A percentile compares a stretch with the other conserved stretches of the same genome.
Evolutionary conservation across 2,329 filamentous ascomycete genomes (phyloP).

Genomic region (Ophiostoma montium): DNA sequence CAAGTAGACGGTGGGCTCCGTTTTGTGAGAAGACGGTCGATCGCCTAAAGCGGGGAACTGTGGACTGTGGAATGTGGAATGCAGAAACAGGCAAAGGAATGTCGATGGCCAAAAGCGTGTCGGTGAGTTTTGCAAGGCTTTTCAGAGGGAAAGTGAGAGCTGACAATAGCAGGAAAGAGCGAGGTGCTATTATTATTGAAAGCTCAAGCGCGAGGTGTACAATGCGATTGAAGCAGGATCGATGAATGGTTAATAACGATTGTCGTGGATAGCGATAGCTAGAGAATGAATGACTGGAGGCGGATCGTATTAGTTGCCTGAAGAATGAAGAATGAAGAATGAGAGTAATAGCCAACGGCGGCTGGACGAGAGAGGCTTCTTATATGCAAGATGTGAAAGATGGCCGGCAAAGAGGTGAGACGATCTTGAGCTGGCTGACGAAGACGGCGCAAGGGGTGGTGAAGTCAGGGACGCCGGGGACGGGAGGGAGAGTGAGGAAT

Average conservation of each 20-base stretch:
- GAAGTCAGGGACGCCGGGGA: constrained; percentile 5
- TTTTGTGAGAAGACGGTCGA: constrained; percentile 3
- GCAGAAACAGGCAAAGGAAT: constrained; percentile 5
- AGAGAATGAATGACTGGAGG: constrained; percentile 8
- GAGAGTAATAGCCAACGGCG: not conserved
- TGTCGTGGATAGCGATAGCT: not conserved
- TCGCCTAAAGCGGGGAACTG: not conserved
- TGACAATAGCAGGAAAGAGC: not conserved
- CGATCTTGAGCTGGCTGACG: not conserved
- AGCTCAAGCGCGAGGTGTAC: not conserved
- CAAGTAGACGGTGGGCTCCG: not conserved
- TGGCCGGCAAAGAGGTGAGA: not conserved
- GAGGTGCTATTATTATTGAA: too few species aligned
- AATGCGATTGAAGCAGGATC: not conserved
- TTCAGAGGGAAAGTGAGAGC: not conserved
- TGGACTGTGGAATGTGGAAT: too few species aligned
- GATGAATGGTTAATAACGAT: not conserved
- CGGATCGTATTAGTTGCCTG: constrained; percentile 1
- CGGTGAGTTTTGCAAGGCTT: not conserved
- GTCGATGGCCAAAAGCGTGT: not conserved
- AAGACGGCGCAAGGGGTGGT: not conserved
- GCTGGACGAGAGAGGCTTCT: constrained; percentile 4
- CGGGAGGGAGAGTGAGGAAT: constrained; percentile 11
- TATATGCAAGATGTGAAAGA: constrained; percentile 1
- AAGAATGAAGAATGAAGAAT: not conserved